Evolutionary conservation across 2,329 filamentous ascomycete genomes (phyloP), one percentile per base, ranked within the genome.

Genomic region (Knufia petricola): DNA sequence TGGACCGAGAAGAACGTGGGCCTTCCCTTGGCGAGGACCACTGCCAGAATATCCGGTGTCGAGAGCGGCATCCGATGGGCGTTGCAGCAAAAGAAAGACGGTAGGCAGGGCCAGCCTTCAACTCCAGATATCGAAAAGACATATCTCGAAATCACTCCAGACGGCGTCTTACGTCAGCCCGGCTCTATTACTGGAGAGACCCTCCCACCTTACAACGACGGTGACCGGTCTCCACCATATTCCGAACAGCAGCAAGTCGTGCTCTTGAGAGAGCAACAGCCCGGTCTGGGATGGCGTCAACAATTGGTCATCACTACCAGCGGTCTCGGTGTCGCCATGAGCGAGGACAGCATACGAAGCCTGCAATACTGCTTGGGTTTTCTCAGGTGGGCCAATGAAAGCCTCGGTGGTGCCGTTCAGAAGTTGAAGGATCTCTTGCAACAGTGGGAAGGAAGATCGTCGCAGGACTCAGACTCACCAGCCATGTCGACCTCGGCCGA

Each of bases 221-320:
- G 81, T 59, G 52, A 58, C 60, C 49, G 57, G 46, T 56, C 55
- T 30, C 56, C 52, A 17, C 55, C 50, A 38, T 62, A 58, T 39
- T 48, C 48, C 8, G 53, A 52, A 36, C 26, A 42, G 49, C 37
- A 56, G 53, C 39, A 36, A 36, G 32, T 36, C 32, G 47, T 55
- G 40, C 31, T 54, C 8, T 28, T 26, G 21, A 24, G 43, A 21
- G 48, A 52, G 30, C 26, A 42, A 49, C 39, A 57, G 53, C 39
- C 53, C 50, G 42, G 41, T 42, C 41, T 53, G 51, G 75, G 72
- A 34, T 94, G 88, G 87, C 86, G 85, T 52, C 86, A 85, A 9
- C 81, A 88, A 12, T 72, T 95, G 15, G 85, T 95, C 56, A 85
- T 94, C 63, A 89, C 87, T 3, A 95, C 90, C 0, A 94, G 88